A percentile compares a stretch with the other conserved stretches of the same genome.
phyloP scores from a whole-genome alignment of 139 green algal species.

The Gonium pectorale region DNA sequence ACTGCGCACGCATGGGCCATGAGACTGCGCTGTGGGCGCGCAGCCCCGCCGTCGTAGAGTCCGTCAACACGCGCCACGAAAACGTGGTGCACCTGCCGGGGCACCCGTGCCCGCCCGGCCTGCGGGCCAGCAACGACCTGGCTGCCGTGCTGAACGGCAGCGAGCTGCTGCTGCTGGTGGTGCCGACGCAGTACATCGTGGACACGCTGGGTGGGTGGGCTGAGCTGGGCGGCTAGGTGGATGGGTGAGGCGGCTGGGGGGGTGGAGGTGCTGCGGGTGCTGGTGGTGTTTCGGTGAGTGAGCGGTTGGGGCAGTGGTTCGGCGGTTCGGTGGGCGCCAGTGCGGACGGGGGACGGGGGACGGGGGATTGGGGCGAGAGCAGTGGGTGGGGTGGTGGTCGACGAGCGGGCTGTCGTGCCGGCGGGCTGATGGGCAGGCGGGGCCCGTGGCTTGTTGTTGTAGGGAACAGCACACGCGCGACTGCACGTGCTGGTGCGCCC shows the following conservation, averaged over 20 bases:
- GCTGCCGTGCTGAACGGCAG: constrained; percentile 38
- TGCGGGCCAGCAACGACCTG: constrained; percentile 70
- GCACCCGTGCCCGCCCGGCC: constrained; percentile 54
- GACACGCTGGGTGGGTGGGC: constrained; percentile 65
- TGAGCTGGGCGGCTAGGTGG: too few species aligned
- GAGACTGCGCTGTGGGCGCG: constrained; percentile 74
- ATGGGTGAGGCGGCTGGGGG: background rate
- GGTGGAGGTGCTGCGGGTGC: constrained; percentile 11
- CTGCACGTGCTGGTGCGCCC: too few species aligned
- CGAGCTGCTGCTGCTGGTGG: constrained; percentile 85
- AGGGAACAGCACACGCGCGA: too few species aligned
- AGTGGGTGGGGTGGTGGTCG: too few species aligned
- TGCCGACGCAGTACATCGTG: constrained; percentile 86
- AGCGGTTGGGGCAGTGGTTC: too few species aligned
- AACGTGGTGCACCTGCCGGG: constrained; percentile 77
- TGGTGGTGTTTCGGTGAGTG: too few species aligned
- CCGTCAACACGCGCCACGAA: constrained; percentile 74
- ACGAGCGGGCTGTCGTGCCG: too few species aligned
- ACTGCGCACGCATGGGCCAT: constrained; percentile 78
- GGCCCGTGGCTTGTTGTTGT: too few species aligned
- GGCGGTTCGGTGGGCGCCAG: too few species aligned
- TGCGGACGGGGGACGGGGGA: too few species aligned
- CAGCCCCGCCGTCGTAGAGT: constrained; percentile 65
- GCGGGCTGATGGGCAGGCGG: too few species aligned
- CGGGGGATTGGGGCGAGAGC: too few species aligned